Conservation (phyloP, 1,284 basidiomycete genomes). For the Cutaneotrichosporon cavernicola region DNA sequence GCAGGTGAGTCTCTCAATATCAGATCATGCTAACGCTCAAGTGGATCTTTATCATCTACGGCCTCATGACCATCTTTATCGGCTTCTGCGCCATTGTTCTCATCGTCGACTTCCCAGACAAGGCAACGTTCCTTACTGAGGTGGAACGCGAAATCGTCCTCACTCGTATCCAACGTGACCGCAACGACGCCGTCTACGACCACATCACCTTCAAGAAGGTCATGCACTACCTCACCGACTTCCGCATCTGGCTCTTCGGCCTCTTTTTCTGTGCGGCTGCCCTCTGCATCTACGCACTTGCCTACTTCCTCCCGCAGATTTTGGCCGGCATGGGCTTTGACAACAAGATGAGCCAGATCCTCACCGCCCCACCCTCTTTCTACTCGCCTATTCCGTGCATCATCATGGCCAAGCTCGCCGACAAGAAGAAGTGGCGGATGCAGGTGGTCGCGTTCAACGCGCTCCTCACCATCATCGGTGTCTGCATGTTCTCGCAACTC, state of each 20-base stretch:
- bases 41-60: conserved; percentile 20
- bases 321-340: conserved; percentile 51
- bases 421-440: conserved; percentile 34
- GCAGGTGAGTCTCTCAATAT: conserved; percentile 10
- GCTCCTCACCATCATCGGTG: conserved; percentile 17
- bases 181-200: conserved; percentile 52
- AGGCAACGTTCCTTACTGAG: conserved; percentile 21
- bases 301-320: conserved; percentile 54
- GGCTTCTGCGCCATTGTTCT: conserved; percentile 6
- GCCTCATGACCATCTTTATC: conserved; percentile 19
- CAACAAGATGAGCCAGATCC: conserved; percentile 39
- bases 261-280: conserved; percentile 49
- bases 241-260: conserved; percentile 54
- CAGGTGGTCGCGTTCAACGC: conserved; percentile 21
- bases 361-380: conserved; percentile 53
- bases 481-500: conserved; percentile 25
- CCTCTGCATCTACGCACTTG: conserved; percentile 27
- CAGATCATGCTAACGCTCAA: background rate
- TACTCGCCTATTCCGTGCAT: conserved; percentile 47
- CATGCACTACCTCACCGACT: conserved; percentile 45
- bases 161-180: conserved; percentile 25
- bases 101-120: conserved; percentile 24
- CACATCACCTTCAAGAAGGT: conserved; percentile 41
- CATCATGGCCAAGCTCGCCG: conserved; percentile 44
- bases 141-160: conserved; percentile 17